Evolutionary conservation across 805 yeast species (phyloP).

Genomic region (Dipodascus geniculatus): DNA sequence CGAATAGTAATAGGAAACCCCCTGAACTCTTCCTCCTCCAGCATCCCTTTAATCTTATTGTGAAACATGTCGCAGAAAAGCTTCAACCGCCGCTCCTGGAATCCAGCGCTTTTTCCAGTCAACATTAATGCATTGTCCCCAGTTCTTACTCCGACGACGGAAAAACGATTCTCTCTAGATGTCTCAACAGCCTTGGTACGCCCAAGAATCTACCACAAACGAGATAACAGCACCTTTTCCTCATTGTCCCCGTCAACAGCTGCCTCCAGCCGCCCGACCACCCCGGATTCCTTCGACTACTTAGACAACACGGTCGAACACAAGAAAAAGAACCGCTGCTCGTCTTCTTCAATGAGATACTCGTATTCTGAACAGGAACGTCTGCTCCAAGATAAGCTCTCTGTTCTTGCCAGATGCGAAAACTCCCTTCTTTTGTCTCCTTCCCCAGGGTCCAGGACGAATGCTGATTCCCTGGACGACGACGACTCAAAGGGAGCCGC

Average conservation of each 20-base stretch:
- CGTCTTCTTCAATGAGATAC: neutral
- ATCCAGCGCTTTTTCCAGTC: neutral
- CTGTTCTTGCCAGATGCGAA: slow-evolving; percentile 19
- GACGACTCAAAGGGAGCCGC: neutral
- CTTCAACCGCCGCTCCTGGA: neutral
- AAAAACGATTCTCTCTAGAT: neutral
- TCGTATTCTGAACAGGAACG: slow-evolving; percentile 13
- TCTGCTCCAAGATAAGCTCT: slow-evolving; percentile 16
- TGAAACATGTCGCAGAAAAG: neutral
- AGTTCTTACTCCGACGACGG: neutral
- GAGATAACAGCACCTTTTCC: neutral
- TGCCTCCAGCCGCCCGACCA: neutral
- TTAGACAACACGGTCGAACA: neutral
- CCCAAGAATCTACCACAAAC: neutral
- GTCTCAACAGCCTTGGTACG: neutral
- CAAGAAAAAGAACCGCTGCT: neutral
- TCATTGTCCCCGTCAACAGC: neutral
- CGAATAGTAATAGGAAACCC: neutral
- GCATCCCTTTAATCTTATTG: neutral
- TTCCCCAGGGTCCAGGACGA: neutral
- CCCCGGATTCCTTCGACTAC: neutral
- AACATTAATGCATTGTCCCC: neutral
- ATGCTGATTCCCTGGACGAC: too few species aligned
- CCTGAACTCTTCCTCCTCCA: neutral
- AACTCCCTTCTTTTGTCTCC: slow-evolving; percentile 14